phyloP scores from a whole-genome alignment of 1,284 basidiomycete species.

The Papiliotrema fonsecae region DNA sequence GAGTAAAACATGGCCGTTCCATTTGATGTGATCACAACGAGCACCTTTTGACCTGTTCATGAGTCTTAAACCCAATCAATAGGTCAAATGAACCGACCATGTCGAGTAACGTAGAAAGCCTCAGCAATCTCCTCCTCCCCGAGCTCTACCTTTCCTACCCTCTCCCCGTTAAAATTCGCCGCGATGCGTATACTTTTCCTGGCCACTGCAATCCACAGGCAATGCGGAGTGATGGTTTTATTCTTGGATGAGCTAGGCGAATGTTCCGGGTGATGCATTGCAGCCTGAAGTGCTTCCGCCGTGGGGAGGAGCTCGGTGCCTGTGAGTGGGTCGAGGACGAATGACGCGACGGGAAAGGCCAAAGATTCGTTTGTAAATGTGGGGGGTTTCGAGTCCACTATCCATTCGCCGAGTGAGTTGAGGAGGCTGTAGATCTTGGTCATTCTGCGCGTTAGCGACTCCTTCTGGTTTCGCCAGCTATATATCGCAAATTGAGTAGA shows the following conservation, averaged over 20 bases:
- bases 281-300: slow-evolving; percentile 46
- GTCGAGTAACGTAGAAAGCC: slow-evolving; percentile 58
- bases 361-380: slow-evolving; percentile 50
- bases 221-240: slow-evolving; percentile 27
- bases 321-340: slow-evolving; percentile 60
- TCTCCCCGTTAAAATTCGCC: slow-evolving; percentile 48
- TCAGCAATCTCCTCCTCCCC: slow-evolving; percentile 56
- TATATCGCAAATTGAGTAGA: no score
- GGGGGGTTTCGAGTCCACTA: slow-evolving; percentile 52
- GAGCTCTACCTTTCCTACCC: slow-evolving; percentile 52
- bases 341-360: slow-evolving; percentile 55
- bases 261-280: slow-evolving; percentile 34
- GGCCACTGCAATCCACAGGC: slow-evolving; percentile 51
- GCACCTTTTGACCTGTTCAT: slow-evolving; percentile 48
- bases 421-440: slow-evolving; percentile 58
- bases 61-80: neutral
- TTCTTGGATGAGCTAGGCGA: slow-evolving; percentile 32
- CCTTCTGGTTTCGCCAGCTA: no score
- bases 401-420: slow-evolving; percentile 54
- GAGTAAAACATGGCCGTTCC: slow-evolving; percentile 61
- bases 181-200: slow-evolving; percentile 41
- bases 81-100: slow-evolving; percentile 50
- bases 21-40: slow-evolving; percentile 61
- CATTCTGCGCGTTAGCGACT: slow-evolving; percentile 23
- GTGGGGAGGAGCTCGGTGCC: slow-evolving; percentile 54